Percentiles rank a stretch among this genome's conserved stretches.
Evolutionary conservation across 352 stramenopile genomes (phyloP).

Genomic region (Thalassiosira exigua): DNA sequence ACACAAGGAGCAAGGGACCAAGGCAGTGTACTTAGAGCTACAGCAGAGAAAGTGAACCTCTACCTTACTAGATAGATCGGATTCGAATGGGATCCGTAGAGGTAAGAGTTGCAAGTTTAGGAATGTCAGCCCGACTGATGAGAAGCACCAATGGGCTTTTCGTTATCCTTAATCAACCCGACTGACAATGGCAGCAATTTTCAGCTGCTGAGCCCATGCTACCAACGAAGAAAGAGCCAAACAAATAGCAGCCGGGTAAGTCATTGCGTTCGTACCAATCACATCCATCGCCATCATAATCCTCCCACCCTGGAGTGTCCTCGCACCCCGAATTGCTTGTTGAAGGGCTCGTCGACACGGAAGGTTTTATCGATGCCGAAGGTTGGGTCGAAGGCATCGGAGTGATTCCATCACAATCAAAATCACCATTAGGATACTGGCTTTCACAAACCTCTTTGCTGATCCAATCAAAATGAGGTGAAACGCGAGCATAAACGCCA

Average conservation of each 20-base stretch:
- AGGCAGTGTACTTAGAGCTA: too few relatives aligned
- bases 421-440: not conserved
- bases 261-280: conserved; percentile 1
- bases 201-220: conserved; percentile 18
- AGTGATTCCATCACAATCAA: conserved; percentile 18
- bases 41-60: too few relatives aligned
- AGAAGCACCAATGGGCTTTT: too few relatives aligned
- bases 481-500: conserved; percentile 20
- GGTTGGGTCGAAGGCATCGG: too few relatives aligned
- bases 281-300: not conserved
- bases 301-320: not conserved
- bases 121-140: too few relatives aligned
- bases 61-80: too few relatives aligned
- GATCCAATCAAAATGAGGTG: conserved; percentile 25
- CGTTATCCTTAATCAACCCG: too few relatives aligned
- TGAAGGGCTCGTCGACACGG: not conserved
- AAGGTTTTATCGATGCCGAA: too few relatives aligned
- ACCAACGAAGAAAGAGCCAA: conserved; percentile 7
- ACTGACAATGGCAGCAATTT: conserved; percentile 23
- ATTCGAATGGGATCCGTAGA: too few relatives aligned
- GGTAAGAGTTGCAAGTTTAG: too few relatives aligned
- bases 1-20: too few relatives aligned
- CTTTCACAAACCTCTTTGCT: conserved; percentile 17
- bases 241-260: conserved; percentile 3
- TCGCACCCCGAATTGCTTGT: not conserved